Evolutionary conservation across 306 rosid species (phyloP), one percentile per base, ranked within the genome.

Genomic region (Luffa acutangula): DNA sequence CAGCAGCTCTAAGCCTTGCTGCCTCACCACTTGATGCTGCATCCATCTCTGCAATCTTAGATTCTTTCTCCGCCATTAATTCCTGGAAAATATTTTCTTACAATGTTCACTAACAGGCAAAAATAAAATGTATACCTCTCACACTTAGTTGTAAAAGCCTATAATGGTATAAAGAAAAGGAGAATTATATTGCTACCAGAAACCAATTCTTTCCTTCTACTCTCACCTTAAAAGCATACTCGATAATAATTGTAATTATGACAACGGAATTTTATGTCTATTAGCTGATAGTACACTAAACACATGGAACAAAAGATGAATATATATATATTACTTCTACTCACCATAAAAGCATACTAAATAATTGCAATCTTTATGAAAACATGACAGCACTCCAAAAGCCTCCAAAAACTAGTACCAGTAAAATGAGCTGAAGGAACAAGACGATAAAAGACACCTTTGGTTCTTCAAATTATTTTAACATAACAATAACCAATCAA

Each of bases 11-110:
- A 85, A 90, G 91, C 59, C 99, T 91, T 71, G 85, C 99, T 17
- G 97, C 91, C 87, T 93, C 97, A 83, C 99, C 99, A 78, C 92
- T 86, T 54, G 97, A 93, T 74, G 98, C 94, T 76, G 98, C 99
- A 84, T 96, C 99, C 94, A 91, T 89, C 90, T 96, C 98, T 81
- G 97, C 98, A 81, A 96, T 93, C 92, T 85, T 91, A 49, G 94
- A 90, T 81, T 96, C 99, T 88, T 88, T 93, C 86, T 89, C 98
- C 42, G 94, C 99, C 85, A 90, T 86, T 80, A 93, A 86, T 84
- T 88, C 90, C 99, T 96, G 93, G 80, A 59, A 77, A 85, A 65
- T 79, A 79, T 72, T 75, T 81, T 80, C 74, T 75, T 51, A 78
- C 69, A 54, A 81, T 58, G 79, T 72, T 82, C 77, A 74, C 20